Evolutionary conservation across 164 flowering plant species (phyloP), one percentile per base, ranked within the genome.

Genomic region (Nelumbo lutea): DNA sequence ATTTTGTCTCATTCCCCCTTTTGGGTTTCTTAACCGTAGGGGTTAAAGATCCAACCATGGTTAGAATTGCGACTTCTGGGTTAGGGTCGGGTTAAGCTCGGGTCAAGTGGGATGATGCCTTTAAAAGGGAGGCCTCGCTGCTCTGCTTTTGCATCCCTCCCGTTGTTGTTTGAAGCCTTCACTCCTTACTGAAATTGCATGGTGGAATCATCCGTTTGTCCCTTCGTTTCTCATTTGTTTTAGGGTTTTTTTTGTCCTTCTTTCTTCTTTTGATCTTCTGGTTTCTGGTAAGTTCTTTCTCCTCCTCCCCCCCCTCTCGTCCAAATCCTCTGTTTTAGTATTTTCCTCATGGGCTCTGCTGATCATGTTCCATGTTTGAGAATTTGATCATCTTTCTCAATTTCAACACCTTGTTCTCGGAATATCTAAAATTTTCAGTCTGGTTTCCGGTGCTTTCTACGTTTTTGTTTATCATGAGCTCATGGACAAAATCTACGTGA

Each of bases 141-240:
- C n/a, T 53, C 55, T 11, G 14, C 14, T 1, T 9, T 53, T 1
- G 4, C 57, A 53, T 53, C 57, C 57, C 14, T 53, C 14, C 2
- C 3, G n/a, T 13, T 53, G 13, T 9, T 11, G 1, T 5, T 41
- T 59, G 51, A 38, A 55, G 62, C 43, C 55, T 15, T 51, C 27
- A 3, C 2, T 43, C 42, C 9, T 42, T 15, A 47, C 57, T 43
- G 66, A 64, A 51, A 42, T 71, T 75, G 70, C 62, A 79, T 82
- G 80, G 56, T 73, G 45, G 70, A 59, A 51, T 64, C 67, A 64
- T 72, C 60, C 42, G 5, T 59, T 39, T 44, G 27, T 14, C 46
- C 43, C 53, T 76, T 74, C 60, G 38, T 65, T 68, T 68, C 64
- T 39, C 1, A 53, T 53, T 53, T 53, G 44, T 47, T 66, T 15